Percentiles rank a stretch among this genome's conserved stretches.
Evolutionary conservation across 2,329 filamentous ascomycete species (phyloP).

Genomic region (Nemania sp.): DNA sequence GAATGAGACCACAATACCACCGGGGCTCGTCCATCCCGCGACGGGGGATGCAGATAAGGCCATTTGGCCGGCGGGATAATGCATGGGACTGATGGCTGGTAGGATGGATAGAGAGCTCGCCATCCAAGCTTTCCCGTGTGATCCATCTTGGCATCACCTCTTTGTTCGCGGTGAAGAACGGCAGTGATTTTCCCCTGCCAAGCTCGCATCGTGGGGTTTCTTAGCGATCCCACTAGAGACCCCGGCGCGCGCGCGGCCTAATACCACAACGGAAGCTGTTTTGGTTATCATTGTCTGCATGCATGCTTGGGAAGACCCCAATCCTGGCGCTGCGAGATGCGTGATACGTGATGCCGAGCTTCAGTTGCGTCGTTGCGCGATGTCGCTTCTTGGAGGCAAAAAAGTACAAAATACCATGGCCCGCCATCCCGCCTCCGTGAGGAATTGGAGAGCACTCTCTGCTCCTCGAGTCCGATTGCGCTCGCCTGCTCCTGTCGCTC

Average conservation of each 20-base stretch:
- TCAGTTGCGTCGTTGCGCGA: constrained; percentile 33
- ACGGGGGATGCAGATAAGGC: constrained; percentile 13
- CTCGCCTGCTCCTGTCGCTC: constrained; percentile 5
- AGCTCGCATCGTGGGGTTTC: constrained; percentile 37
- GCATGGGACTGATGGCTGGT: constrained; percentile 3
- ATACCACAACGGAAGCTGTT: constrained; percentile 38
- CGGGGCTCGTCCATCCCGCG: constrained; percentile 3
- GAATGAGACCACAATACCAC: constrained; percentile 4
- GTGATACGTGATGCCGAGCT: constrained; percentile 33
- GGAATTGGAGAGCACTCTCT: constrained; percentile 11
- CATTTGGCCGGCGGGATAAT: constrained; percentile 9
- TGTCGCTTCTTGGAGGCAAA: constrained; percentile 6
- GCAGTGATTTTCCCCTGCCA: constrained; percentile 36
- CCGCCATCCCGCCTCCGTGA: constrained; percentile 1
- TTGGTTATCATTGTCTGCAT: constrained; percentile 28
- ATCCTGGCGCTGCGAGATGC: constrained; percentile 25
- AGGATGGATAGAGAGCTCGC: background rate
- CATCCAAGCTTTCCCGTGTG: constrained; percentile 10
- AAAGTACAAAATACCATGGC: constrained; percentile 33
- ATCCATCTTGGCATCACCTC: constrained; percentile 26
- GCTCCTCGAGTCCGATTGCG: constrained; percentile 22
- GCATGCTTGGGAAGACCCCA: background rate
- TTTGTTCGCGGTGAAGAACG: constrained; percentile 10
- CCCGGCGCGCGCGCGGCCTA: constrained; percentile 28
- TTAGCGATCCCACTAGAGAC: constrained; percentile 32